phyloP scores from a whole-genome alignment of 768 basidiomycete species.

The Trametes villosa region DNA sequence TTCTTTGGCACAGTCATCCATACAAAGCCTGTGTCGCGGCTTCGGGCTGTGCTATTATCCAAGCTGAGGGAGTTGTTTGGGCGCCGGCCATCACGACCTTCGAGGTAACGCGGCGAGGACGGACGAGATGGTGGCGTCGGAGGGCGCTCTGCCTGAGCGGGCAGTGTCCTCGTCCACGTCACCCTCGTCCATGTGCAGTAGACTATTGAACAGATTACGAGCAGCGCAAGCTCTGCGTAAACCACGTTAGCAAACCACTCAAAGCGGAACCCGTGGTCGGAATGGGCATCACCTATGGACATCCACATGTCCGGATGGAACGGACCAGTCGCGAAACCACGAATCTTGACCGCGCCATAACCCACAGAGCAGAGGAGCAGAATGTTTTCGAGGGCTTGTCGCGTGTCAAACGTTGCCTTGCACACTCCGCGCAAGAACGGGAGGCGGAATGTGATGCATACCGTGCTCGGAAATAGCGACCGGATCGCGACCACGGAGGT shows the following conservation, averaged over 20 bases:
- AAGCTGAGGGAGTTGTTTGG: slow-evolving; percentile 23
- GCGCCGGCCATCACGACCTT: slow-evolving; percentile 53
- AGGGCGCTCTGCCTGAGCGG: slow-evolving; percentile 18
- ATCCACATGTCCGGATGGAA: slow-evolving; percentile 46
- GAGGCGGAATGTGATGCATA: slow-evolving; percentile 50
- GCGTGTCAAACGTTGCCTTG: slow-evolving; percentile 61
- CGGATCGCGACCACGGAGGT: slow-evolving; percentile 28
- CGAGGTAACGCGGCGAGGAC: slow-evolving; percentile 49
- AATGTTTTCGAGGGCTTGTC: slow-evolving; percentile 65
- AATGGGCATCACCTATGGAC: slow-evolving; percentile 49
- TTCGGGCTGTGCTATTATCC: slow-evolving; percentile 37
- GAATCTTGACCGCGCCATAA: slow-evolving; percentile 56
- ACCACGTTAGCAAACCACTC: slow-evolving; percentile 12
- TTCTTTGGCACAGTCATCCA: slow-evolving; percentile 94
- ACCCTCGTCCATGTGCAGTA: slow-evolving; percentile 69
- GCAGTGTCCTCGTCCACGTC: slow-evolving; percentile 39
- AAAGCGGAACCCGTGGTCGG: not conserved
- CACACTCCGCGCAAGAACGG: slow-evolving; percentile 46
- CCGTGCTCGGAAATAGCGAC: slow-evolving; percentile 51
- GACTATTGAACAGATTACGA: slow-evolving; percentile 56
- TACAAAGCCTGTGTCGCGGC: slow-evolving; percentile 67
- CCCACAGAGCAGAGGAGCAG: slow-evolving; percentile 67
- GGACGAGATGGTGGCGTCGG: slow-evolving; percentile 25
- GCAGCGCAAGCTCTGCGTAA: slow-evolving; percentile 56
- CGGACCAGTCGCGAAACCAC: slow-evolving; percentile 33